phyloP scores from a whole-genome alignment of 2,329 filamentous ascomycete genomes.

The Ophiostoma angusticollis region DNA sequence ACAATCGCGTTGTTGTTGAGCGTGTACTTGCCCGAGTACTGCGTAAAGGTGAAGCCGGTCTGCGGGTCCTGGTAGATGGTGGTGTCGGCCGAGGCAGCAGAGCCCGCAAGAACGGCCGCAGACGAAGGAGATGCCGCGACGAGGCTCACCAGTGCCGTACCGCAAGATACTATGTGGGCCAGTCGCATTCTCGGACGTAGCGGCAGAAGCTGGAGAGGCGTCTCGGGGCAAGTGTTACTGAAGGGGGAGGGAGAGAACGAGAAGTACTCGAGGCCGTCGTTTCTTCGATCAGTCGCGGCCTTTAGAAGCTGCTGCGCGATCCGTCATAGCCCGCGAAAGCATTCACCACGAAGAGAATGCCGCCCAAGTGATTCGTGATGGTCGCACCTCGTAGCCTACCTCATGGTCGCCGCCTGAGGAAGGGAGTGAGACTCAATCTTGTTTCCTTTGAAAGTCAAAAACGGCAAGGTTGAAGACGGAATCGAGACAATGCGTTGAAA shows the following conservation, averaged over 20 bases:
- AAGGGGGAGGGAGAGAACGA: background rate
- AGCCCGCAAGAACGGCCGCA: background rate
- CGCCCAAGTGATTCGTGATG: no score
- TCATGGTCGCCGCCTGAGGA: no score
- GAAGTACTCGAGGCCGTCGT: background rate
- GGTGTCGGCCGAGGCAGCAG: background rate
- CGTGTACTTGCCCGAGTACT: conserved; percentile 9
- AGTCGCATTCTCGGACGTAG: background rate
- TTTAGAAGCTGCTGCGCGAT: no score
- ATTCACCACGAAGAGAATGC: no score
- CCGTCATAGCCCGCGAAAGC: no score
- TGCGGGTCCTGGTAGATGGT: conserved; percentile 16
- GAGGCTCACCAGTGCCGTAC: background rate
- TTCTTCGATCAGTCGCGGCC: no score
- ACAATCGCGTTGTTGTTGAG: conserved; percentile 5
- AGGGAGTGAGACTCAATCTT: no score
- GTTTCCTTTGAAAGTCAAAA: no score
- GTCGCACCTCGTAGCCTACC: no score
- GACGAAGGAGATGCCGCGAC: background rate
- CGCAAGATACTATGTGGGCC: conserved; percentile 1
- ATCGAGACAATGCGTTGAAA: no score
- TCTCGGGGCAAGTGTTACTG: background rate
- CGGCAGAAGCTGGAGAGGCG: no score
- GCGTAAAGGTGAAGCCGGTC: conserved; percentile 16
- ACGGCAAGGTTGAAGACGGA: no score